Evolutionary conservation across 108 stramenopile genomes (phyloP).

Genomic region (Chaetoceros muelleri): DNA sequence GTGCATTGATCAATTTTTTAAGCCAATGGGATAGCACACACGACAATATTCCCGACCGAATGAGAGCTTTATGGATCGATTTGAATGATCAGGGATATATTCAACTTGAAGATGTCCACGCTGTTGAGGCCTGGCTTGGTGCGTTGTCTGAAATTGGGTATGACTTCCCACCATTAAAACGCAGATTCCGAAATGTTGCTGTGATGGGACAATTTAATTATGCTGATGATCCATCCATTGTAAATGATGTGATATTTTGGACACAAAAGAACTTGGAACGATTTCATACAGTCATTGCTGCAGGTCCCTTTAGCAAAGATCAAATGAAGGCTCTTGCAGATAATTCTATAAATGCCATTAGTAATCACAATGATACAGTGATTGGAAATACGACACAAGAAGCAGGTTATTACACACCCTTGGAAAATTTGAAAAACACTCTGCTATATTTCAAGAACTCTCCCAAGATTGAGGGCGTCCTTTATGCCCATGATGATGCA

Average conservation of each 20-base stretch:
- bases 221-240: not conserved
- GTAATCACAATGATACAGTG: too few species aligned
- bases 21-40: not conserved
- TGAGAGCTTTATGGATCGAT: constrained; percentile 1
- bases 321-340: not conserved
- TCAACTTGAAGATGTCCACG: not conserved
- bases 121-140: not conserved
- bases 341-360: not conserved
- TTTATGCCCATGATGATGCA: constrained; percentile 3
- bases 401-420: not conserved
- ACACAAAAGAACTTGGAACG: not conserved
- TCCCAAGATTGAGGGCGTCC: not conserved
- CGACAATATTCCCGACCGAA: not conserved
- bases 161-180: not conserved
- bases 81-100: not conserved
- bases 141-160: not conserved
- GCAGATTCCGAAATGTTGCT: not conserved
- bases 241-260: constrained; percentile 4
- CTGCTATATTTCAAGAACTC: not conserved
- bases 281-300: not conserved
- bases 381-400: not conserved
- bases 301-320: not conserved
- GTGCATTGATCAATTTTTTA: not conserved
- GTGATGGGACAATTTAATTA: constrained; percentile 4
- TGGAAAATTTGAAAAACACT: not conserved